phyloP scores from a whole-genome alignment of 176 grass and related monocot genomes.

The Musa troglodytarum region DNA sequence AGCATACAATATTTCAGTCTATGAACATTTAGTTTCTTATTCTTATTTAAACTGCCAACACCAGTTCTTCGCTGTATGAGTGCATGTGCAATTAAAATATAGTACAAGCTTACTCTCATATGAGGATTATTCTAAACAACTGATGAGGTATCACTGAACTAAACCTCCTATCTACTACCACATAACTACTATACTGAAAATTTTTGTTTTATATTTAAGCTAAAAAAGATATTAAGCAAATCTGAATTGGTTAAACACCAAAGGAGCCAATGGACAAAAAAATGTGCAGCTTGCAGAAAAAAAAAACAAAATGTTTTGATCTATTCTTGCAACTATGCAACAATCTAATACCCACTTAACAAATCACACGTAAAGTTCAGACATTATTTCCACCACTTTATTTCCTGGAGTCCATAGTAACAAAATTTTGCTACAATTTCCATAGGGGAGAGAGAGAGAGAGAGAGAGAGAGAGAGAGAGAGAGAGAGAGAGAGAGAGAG shows the following conservation, averaged over 20 bases:
- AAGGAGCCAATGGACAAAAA: not conserved
- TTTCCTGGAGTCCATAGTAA: not conserved
- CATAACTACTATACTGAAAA: not conserved
- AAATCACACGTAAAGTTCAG: not conserved
- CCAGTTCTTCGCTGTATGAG: not conserved
- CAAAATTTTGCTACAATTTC: no score
- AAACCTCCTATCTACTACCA: not conserved
- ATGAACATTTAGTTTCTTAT: no score
- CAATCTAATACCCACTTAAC: not conserved
- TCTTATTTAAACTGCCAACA: not conserved
- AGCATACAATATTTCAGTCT: no score
- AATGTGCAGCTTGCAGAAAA: not conserved
- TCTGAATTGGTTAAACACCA: not conserved
- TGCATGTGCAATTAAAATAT: not conserved
- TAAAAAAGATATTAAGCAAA: not conserved
- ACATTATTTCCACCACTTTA: no score
- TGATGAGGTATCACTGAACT: not conserved
- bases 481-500: no score
- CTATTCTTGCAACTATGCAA: not conserved
- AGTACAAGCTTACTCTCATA: not conserved
- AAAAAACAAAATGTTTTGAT: not conserved
- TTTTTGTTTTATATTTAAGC: not conserved
- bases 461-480: no score
- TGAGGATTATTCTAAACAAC: not conserved
- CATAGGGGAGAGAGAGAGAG: no score